Evolutionary conservation across 2,329 filamentous ascomycete species (phyloP).

Genomic region (Fusarium ramigenum): DNA sequence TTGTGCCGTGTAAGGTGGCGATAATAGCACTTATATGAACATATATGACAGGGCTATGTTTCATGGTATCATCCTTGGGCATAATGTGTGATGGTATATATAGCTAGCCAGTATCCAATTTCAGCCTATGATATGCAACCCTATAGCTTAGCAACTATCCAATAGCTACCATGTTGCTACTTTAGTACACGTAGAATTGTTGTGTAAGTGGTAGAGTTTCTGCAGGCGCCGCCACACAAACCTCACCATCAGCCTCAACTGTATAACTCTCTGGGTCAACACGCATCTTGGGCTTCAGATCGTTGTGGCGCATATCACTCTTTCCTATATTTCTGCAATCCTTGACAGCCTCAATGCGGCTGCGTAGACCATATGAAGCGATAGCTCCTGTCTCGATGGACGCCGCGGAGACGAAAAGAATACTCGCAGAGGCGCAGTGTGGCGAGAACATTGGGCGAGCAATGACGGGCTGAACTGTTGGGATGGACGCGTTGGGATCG

Average conservation of each 20-base stretch:
- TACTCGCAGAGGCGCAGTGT: slow-evolving; percentile 74
- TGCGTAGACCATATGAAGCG: slow-evolving; percentile 77
- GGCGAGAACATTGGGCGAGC: slow-evolving; percentile 88
- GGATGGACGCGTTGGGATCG: slow-evolving; percentile 84
- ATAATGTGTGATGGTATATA: background rate
- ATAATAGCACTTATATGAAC: background rate
- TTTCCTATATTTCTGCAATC: slow-evolving; percentile 81
- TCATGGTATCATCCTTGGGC: background rate
- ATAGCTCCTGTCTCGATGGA: slow-evolving; percentile 75
- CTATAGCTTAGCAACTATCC: background rate
- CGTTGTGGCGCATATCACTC: slow-evolving; percentile 90
- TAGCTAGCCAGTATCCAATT: background rate
- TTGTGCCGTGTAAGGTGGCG: background rate
- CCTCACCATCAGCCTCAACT: slow-evolving; percentile 83
- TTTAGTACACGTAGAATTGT: slow-evolving; percentile 77
- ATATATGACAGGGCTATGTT: background rate
- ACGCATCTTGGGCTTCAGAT: slow-evolving; percentile 83
- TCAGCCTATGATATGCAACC: background rate
- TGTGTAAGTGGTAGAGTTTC: slow-evolving; percentile 78
- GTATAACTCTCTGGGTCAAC: slow-evolving; percentile 92
- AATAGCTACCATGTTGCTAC: background rate
- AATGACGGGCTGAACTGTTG: slow-evolving; percentile 85
- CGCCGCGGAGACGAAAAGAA: slow-evolving; percentile 84
- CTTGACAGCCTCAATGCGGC: slow-evolving; percentile 82
- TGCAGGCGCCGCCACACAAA: slow-evolving; percentile 78